Base-by-base conservation (phyloP, 805 yeast genomes). In the Candida ipomoeae region DNA sequence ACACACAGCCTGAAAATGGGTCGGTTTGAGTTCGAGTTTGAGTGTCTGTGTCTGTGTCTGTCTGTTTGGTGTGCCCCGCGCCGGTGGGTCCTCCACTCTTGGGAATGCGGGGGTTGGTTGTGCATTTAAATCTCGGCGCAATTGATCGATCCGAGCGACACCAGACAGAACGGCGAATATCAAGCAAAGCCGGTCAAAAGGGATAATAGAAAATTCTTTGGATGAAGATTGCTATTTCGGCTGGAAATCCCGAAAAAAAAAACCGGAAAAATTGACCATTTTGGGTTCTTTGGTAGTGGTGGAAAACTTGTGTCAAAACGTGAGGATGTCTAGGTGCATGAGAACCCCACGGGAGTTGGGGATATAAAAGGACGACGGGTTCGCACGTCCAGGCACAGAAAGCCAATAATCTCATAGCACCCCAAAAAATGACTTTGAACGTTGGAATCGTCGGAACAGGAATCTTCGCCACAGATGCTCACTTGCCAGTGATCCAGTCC, bases 381-480 rank as follows among this genome's bases (percentile, higher is more conserved):
- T 42, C 38, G 45, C 45, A 23, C 45, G 18, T 21, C 7, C n/a
- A 20, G 15, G 4, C 14, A 5, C 10, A 13, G 10, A 17, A 43
- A 26, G 4, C 13, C 8, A 15, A 13, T 11, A 15, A 23, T n/a
- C 15, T 7, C 13, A 11, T 29, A 52, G 13, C 8, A n/a, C 40
- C n/a, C 18, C 23, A 7, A 7, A n/a, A n/a, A 29, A 57, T 57
- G 59, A 49, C 56, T 13, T 68, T 80, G 43, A 84, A 80, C 63
- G 80, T 84, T 46, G 89, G 87, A 48, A 71, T 86, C 43, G 79
- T 86, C 50, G 94, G 94, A 49, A 87, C 94, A 3, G 94, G 94
- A 59, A 88, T 92, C 61, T 92, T 92, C 65, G 97, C 98, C 54
- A 80, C 81, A 29, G 88, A 85, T 55, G 75, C 80, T 49, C 98